These are phyloP conservation scores for Thuidium tamariscinum DNA, from an alignment of 225 moss, liverwort and hornwort genomes.

Conservation along the genomic window DNA sequence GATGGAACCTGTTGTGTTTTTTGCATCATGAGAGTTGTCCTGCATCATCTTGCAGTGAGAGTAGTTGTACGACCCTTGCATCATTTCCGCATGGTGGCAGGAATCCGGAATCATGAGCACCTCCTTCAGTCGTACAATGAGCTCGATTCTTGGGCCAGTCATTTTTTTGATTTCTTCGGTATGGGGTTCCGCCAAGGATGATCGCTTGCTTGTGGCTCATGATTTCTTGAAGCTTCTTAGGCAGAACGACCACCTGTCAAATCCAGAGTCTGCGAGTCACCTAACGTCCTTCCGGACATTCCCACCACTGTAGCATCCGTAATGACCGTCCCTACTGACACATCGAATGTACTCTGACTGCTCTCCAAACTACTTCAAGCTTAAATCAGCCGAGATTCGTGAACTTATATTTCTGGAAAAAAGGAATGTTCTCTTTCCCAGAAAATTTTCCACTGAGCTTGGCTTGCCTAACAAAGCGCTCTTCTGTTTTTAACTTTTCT, in stretches of 20 bases:
- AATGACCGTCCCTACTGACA: background rate
- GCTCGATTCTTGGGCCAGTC: background rate
- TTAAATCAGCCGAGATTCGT: background rate
- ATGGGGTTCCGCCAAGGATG: background rate
- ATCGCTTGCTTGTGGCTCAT: background rate
- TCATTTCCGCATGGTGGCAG: constrained; percentile 2
- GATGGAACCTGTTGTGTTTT: background rate
- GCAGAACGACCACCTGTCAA: background rate
- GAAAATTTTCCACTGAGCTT: background rate
- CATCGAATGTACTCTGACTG: background rate
- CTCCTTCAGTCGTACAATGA: background rate
- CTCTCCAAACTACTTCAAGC: background rate
- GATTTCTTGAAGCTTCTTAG: background rate
- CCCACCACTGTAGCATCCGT: background rate
- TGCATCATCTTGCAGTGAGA: background rate
- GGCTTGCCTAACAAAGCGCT: background rate
- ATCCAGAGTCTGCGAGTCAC: background rate
- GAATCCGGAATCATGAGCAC: constrained; percentile 6
- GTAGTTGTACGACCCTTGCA: background rate
- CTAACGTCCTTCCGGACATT: background rate
- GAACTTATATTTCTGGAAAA: background rate
- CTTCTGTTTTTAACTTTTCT: background rate
- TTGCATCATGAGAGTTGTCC: background rate
- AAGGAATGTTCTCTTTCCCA: background rate
- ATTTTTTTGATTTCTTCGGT: background rate